Evolutionary conservation across 768 basidiomycete genomes (phyloP).

Genomic region (Leccinum obscurum): DNA sequence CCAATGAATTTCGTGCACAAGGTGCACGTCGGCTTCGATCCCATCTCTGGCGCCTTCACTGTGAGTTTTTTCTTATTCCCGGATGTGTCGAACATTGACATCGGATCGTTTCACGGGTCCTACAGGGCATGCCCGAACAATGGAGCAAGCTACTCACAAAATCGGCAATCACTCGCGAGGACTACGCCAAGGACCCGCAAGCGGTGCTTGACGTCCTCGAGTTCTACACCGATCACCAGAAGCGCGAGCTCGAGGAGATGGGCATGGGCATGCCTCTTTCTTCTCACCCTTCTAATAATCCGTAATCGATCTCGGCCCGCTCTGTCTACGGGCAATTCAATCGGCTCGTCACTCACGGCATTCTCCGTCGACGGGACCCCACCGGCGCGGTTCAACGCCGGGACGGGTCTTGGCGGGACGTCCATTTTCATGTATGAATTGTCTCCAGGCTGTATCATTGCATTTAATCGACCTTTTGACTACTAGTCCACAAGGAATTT

Average conservation of each 20-base stretch:
- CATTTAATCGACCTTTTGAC: too few relatives aligned
- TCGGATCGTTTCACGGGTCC: constrained; percentile 2
- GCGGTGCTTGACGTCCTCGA: constrained; percentile 97
- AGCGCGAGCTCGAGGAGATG: constrained; percentile 80
- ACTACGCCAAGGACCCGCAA: constrained; percentile 95
- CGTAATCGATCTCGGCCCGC: constrained; percentile 35
- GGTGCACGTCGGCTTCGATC: constrained; percentile 97
- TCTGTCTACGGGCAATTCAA: constrained; percentile 19
- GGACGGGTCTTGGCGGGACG: constrained; percentile 85
- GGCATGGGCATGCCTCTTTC: constrained; percentile 32
- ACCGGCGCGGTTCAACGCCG: constrained; percentile 84
- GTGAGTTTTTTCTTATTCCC: constrained; percentile 44
- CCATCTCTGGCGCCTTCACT: constrained; percentile 90
- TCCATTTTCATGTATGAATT: constrained; percentile 2
- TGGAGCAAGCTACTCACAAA: constrained; percentile 96
- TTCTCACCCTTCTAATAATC: constrained; percentile 12
- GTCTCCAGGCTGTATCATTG: too few relatives aligned
- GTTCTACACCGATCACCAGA: constrained; percentile 98
- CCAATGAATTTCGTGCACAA: constrained; percentile 99
- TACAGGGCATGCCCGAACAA: constrained; percentile 92
- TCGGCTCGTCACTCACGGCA: constrained; percentile 34
- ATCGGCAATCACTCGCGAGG: constrained; percentile 96
- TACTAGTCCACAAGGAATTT: constrained; percentile 36
- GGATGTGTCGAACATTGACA: neutral
- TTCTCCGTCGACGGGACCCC: constrained; percentile 41